Conservation (phyloP, 2,329 filamentous ascomycete genomes). For the Aspergillus pseudoglaucus region DNA sequence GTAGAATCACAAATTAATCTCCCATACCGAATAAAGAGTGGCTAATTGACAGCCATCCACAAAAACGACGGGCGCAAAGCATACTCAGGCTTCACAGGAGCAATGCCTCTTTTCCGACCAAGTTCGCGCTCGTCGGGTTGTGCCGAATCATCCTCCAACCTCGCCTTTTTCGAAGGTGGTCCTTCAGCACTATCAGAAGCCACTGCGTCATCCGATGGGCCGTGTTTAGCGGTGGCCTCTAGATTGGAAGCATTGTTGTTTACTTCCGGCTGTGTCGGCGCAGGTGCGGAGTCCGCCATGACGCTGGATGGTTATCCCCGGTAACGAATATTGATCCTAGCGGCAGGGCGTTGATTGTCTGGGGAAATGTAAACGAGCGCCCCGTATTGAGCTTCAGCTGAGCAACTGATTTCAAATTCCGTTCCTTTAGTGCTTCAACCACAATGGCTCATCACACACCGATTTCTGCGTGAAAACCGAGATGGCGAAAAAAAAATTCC, state of each 20-base stretch:
- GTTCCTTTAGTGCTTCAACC: neutral
- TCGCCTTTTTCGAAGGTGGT: constrained; percentile 55
- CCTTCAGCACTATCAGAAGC: constrained; percentile 28
- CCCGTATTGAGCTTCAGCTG: neutral
- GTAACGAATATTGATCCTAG: neutral
- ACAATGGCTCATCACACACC: neutral
- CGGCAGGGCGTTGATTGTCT: neutral
- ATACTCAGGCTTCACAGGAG: constrained; percentile 68
- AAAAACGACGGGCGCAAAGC: constrained; percentile 11
- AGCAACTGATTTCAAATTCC: neutral
- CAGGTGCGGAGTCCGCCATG: constrained; percentile 7
- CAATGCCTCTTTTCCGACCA: constrained; percentile 51
- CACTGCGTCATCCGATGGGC: constrained; percentile 16
- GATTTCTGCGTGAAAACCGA: neutral
- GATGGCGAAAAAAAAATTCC: constrained; percentile 7
- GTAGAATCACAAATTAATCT: neutral
- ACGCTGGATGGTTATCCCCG: too few relatives aligned
- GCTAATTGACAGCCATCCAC: neutral
- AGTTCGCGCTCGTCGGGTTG: constrained; percentile 18
- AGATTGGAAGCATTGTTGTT: constrained; percentile 1
- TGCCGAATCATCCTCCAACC: constrained; percentile 38
- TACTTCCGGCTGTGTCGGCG: constrained; percentile 5
- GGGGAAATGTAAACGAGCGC: neutral
- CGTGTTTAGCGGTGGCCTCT: constrained; percentile 15
- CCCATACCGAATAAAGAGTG: neutral